Percentiles rank a stretch among this genome's conserved stretches.
These are phyloP conservation scores for Chlorella sp. DNA, from an alignment of 139 green algal species.

Conservation along the genomic window DNA sequence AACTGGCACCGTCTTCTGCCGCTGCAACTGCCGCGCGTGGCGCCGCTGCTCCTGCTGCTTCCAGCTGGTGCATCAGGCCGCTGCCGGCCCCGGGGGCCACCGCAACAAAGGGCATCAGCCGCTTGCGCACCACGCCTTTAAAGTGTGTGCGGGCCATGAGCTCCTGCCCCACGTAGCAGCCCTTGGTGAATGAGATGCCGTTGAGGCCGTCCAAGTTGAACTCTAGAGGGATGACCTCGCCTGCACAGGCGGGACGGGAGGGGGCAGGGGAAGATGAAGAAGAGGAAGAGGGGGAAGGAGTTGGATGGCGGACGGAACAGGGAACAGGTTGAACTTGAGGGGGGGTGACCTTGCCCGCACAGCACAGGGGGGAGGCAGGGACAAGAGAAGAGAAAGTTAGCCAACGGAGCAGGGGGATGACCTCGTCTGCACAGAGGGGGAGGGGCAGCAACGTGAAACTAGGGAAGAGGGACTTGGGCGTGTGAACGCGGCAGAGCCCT, in stretches of 20 bases:
- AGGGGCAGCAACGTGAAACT: too few species aligned
- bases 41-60: not conserved
- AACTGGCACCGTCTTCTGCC: not conserved
- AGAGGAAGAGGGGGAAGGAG: too few species aligned
- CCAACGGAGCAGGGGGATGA: too few species aligned
- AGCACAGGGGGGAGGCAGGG: too few species aligned
- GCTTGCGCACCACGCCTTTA: slow-evolving; percentile 84
- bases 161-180: slow-evolving; percentile 98
- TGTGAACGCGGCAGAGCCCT: too few species aligned
- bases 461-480: too few species aligned
- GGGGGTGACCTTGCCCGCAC: too few species aligned
- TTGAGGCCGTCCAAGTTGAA: slow-evolving; percentile 93
- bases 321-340: too few species aligned
- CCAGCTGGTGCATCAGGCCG: not conserved
- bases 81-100: not conserved
- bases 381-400: too few species aligned
- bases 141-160: slow-evolving; percentile 82
- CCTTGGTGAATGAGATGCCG: slow-evolving; percentile 93
- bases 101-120: slow-evolving; percentile 78
- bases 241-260: slow-evolving; percentile 41
- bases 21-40: not conserved
- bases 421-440: too few species aligned
- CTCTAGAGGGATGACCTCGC: slow-evolving; percentile 86
- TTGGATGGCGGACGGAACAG: too few species aligned
- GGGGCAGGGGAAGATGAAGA: not conserved